These are phyloP conservation scores for Ziziphus jujuba DNA, from an alignment of 306 rosid species.

Conservation along the genomic window DNA sequence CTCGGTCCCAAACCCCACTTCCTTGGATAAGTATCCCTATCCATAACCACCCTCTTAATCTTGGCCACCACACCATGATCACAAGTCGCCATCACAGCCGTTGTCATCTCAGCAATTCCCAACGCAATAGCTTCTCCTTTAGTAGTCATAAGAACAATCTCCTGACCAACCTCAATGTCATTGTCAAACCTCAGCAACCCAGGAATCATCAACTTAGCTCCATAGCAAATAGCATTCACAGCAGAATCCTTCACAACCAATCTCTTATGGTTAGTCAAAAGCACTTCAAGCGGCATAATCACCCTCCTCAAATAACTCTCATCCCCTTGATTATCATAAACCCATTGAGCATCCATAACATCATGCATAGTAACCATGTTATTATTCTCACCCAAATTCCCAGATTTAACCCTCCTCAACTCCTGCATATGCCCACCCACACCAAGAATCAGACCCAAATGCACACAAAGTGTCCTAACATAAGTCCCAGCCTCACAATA, in stretches of 20 bases:
- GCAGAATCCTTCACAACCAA: slow-evolving; percentile 86
- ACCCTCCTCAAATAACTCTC: slow-evolving; percentile 78
- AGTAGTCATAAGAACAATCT: slow-evolving; percentile 79
- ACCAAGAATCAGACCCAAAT: slow-evolving; percentile 80
- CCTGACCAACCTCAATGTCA: slow-evolving; percentile 79
- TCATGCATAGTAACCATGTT: slow-evolving; percentile 91
- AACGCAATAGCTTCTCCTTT: slow-evolving; percentile 82
- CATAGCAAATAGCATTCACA: slow-evolving; percentile 85
- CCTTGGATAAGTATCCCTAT: slow-evolving; percentile 81
- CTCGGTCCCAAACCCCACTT: slow-evolving; percentile 88
- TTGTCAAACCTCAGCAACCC: slow-evolving; percentile 82
- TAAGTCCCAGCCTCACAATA: slow-evolving; percentile 83
- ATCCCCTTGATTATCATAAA: slow-evolving; percentile 60
- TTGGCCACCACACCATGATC: slow-evolving; percentile 84
- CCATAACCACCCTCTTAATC: slow-evolving; percentile 93
- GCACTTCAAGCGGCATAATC: slow-evolving; percentile 73
- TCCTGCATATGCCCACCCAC: slow-evolving; percentile 92
- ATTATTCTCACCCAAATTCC: slow-evolving; percentile 83
- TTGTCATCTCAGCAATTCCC: slow-evolving; percentile 90
- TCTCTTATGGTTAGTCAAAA: slow-evolving; percentile 76
- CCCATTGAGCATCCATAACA: slow-evolving; percentile 89
- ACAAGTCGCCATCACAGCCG: slow-evolving; percentile 85
- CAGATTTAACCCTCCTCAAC: slow-evolving; percentile 80
- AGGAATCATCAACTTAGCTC: slow-evolving; percentile 84
- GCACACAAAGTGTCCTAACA: slow-evolving; percentile 82